phyloP scores from a whole-genome alignment of 176 grass and related monocot species.

The Paspalum notatum region DNA sequence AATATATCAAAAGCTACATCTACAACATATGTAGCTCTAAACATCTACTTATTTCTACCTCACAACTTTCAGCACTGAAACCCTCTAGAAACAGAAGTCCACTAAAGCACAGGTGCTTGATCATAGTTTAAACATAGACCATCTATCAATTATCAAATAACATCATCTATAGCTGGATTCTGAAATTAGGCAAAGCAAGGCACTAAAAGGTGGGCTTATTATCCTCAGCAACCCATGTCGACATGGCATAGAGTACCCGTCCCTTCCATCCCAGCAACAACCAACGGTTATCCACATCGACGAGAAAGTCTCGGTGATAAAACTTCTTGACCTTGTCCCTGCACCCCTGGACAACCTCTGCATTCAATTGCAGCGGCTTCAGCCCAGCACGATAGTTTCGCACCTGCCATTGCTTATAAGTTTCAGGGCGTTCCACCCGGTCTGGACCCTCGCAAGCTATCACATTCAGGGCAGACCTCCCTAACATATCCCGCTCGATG shows the following conservation, averaged over 20 bases:
- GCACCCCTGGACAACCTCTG: background rate
- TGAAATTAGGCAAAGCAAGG: background rate
- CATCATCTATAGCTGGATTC: background rate
- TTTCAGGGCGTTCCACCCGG: conserved; percentile 23
- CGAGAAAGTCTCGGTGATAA: background rate
- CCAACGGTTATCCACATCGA: conserved; percentile 6
- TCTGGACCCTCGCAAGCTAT: conserved; percentile 21
- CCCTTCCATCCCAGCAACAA: conserved; percentile 13
- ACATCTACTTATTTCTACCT: background rate
- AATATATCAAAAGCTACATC: conserved; percentile 6
- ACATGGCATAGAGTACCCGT: background rate
- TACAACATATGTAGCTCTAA: conserved; percentile 16
- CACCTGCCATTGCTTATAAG: conserved; percentile 17
- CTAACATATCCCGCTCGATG: background rate
- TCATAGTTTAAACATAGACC: background rate
- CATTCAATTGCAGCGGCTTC: background rate
- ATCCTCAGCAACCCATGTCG: conserved; percentile 24
- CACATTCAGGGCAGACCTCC: conserved; percentile 9
- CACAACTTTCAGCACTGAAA: conserved; percentile 3
- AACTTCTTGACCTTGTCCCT: background rate
- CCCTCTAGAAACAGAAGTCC: background rate
- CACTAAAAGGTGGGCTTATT: conserved; percentile 3
- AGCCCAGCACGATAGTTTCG: conserved; percentile 13
- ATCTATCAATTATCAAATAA: conserved; percentile 2
- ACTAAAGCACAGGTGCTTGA: conserved; percentile 18